These are phyloP conservation scores for Microbotryum silenes-acaulis DNA, from an alignment of 1,284 basidiomycete species.

Conservation along the genomic window DNA sequence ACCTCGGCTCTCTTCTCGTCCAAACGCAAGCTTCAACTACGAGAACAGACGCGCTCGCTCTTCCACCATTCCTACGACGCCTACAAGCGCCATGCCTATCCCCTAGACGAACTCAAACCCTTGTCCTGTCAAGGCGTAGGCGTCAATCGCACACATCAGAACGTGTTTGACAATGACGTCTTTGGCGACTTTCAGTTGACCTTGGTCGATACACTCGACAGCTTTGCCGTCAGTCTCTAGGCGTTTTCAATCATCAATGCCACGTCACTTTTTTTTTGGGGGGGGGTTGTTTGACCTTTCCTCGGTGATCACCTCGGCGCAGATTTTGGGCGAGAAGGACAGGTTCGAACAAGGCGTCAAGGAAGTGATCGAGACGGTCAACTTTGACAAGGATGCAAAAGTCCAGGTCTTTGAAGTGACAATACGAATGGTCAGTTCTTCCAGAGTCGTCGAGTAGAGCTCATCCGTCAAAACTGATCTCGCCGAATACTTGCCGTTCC, in stretches of 20 bases:
- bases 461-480: slow-evolving; percentile 61
- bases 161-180: slow-evolving; percentile 63
- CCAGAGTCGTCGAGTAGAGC: too few species aligned
- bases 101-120: slow-evolving; percentile 62
- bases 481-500: slow-evolving; percentile 41
- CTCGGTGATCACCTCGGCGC: neutral
- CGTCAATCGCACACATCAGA: slow-evolving; percentile 53
- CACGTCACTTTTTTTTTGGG: neutral
- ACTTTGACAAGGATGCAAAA: slow-evolving; percentile 61
- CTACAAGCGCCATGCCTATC: slow-evolving; percentile 31
- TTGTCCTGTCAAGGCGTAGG: slow-evolving; percentile 75
- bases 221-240: slow-evolving; percentile 50
- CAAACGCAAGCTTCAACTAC: slow-evolving; percentile 16
- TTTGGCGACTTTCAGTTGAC: slow-evolving; percentile 77
- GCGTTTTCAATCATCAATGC: neutral
- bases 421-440: slow-evolving; percentile 28
- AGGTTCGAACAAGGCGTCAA: slow-evolving; percentile 69
- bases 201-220: slow-evolving; percentile 71
- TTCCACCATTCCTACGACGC: slow-evolving; percentile 23
- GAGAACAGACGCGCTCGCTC: slow-evolving; percentile 9
- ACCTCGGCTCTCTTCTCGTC: slow-evolving; percentile 13
- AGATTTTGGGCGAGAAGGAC: slow-evolving; percentile 56
- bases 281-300: too few species aligned
- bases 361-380: slow-evolving; percentile 65
- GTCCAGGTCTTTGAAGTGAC: slow-evolving; percentile 68